Base-by-base conservation (phyloP, 495 filamentous ascomycete species). In the Xylaria telfairii region DNA sequence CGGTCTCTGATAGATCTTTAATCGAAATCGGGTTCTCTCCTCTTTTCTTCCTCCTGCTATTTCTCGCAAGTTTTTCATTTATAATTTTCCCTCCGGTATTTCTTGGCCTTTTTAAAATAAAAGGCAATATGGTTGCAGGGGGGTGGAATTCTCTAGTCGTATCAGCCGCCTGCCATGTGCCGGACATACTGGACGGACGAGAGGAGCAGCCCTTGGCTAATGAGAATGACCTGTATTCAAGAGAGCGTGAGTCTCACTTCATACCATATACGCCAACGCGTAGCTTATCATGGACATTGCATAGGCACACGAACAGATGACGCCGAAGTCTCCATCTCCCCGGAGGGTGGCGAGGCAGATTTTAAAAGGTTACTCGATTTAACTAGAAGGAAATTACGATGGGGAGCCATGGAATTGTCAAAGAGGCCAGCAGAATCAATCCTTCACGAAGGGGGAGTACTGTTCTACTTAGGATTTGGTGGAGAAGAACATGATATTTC, bases 401-500 rank as follows among this genome's bases (percentile, higher is more conserved):
- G 60, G 60, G 60, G 60, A 47, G 60, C 13, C 21, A 63, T 17
- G 4, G 12, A 46, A 4, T 15, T 46, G 26, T 9, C 41, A 28
- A 6, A 9, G 0, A 30, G 41, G 17, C 15, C 26, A 63, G 21
- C 39, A 32, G 41, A 19, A 28, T 32, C 24, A 13, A 47, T 28
- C 21, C 47, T 12, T 46, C 30, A 24, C 12, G 60, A 63, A 63
- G 60, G 26, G 4, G 1, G 15, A 17, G 41, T 17, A 0, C 24
- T 47, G 21, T 32, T 30, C 41, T 41, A 63, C 15, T 30, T 47
- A 4, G 60, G 60, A 46, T 63, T 63, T 30, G 39, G 39, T 19
- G 60, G 60, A 28, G 60, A 63, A 46, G 60, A 63, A 46, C 60
- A 63, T n/a, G 10, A 46, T 2, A 32, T 63, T 32, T 63, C 60